phyloP scores from a whole-genome alignment of 1,284 basidiomycete genomes.

The Psilocybe mexicana region DNA sequence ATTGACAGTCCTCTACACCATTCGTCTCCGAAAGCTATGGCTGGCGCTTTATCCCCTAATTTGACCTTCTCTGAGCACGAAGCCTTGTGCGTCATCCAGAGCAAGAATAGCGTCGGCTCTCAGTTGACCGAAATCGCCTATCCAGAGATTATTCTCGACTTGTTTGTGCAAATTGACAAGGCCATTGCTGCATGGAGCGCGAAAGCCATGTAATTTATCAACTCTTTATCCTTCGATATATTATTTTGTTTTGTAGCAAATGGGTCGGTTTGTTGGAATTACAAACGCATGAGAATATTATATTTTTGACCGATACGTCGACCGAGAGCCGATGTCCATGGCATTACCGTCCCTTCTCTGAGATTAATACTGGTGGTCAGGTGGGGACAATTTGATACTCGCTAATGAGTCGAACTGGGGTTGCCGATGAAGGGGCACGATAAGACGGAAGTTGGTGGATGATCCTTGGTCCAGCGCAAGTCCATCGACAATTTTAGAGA shows the following conservation, averaged over 20 bases:
- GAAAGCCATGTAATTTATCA: not conserved
- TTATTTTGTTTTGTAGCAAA: conserved; percentile 4
- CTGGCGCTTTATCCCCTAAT: not conserved
- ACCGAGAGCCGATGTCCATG: not conserved
- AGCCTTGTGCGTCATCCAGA: no score
- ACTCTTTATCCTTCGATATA: not conserved
- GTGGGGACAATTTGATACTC: not conserved
- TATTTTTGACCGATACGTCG: not conserved
- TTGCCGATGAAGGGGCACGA: not conserved
- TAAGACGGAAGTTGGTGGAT: no score
- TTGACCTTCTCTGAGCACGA: not conserved
- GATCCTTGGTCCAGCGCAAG: not conserved
- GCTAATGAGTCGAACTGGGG: not conserved
- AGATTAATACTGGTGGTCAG: not conserved
- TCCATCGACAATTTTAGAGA: not conserved
- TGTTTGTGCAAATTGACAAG: conserved; percentile 34
- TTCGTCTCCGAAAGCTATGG: not conserved
- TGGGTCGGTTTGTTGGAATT: not conserved
- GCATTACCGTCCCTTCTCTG: not conserved
- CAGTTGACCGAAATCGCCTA: conserved; percentile 18
- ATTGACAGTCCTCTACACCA: conserved; percentile 3
- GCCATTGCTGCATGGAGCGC: conserved; percentile 33
- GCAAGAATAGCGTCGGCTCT: not conserved
- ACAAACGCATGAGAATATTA: not conserved
- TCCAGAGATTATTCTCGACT: conserved; percentile 29